Percentiles rank a stretch among this genome's conserved stretches.
Evolutionary conservation across 805 yeast species (phyloP).

Genomic region (Candida peoriensis): DNA sequence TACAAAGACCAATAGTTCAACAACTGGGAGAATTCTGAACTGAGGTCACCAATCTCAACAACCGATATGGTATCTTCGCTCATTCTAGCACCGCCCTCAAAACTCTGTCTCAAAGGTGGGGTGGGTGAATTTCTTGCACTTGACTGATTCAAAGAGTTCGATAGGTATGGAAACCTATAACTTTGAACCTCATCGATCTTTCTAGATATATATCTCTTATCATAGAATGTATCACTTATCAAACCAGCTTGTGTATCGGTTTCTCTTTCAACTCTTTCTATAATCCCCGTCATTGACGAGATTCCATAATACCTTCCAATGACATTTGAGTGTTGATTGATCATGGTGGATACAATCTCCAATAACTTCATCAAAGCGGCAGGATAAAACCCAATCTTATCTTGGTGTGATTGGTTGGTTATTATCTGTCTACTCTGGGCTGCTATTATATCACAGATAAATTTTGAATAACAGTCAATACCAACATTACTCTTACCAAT

Average conservation of each 20-base stretch:
- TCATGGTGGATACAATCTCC: slow-evolving; percentile 78
- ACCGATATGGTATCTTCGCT: slow-evolving; percentile 42
- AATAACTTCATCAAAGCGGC: slow-evolving; percentile 62
- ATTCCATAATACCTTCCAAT: slow-evolving; percentile 70
- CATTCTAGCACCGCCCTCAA: slow-evolving; percentile 25
- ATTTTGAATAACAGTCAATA: slow-evolving; percentile 73
- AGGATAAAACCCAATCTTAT: slow-evolving; percentile 49
- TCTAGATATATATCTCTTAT: slow-evolving; percentile 56
- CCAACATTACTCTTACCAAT: slow-evolving; percentile 72
- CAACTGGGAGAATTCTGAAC: slow-evolving; percentile 69
- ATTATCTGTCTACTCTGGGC: slow-evolving; percentile 70
- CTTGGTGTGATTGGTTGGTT: slow-evolving; percentile 35
- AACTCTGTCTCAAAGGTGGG: slow-evolving; percentile 24
- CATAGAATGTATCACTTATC: slow-evolving; percentile 81
- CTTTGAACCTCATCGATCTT: slow-evolving; percentile 47
- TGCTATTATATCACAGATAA: slow-evolving; percentile 80
- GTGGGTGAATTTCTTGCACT: slow-evolving; percentile 11
- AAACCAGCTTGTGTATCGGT: slow-evolving; percentile 91
- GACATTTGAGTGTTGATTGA: slow-evolving; percentile 80
- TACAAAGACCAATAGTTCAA: slow-evolving; percentile 84
- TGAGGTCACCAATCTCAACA: slow-evolving; percentile 60
- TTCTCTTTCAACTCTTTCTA: slow-evolving; percentile 74
- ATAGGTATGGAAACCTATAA: slow-evolving; percentile 45
- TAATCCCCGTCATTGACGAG: slow-evolving; percentile 56
- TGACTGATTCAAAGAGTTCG: slow-evolving; percentile 6